Evolutionary conservation across 352 stramenopile species (phyloP).

Genomic region (Phytophthora ohioensis): DNA sequence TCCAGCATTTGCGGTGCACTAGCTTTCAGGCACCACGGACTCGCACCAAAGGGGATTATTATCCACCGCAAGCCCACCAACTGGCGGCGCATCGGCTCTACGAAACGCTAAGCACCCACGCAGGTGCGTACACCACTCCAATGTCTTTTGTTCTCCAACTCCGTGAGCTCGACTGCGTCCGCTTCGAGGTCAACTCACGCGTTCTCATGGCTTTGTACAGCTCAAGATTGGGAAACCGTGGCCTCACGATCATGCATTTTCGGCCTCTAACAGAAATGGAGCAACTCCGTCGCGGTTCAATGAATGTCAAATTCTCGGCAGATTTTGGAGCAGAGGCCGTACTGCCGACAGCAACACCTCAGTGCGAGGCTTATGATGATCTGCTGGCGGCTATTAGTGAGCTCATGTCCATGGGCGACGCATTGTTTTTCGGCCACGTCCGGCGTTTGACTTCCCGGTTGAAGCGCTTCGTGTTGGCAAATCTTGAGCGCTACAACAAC

Average conservation of each 20-base stretch:
- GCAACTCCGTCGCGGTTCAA: conserved; percentile 8
- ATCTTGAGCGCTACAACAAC: conserved; percentile 1
- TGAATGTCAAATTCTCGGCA: not conserved
- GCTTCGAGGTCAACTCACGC: not conserved
- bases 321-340: not conserved
- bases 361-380: conserved; percentile 1
- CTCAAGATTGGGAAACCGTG: not conserved
- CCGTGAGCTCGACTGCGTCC: conserved; percentile 4
- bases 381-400: not conserved
- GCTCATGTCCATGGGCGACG: not conserved
- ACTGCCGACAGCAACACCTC: not conserved
- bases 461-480: conserved; percentile 1
- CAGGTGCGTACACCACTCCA: conserved; percentile 10
- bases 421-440: not conserved
- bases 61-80: conserved; percentile 7
- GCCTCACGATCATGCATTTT: conserved; percentile 1
- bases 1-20: conserved; percentile 3
- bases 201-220: conserved; percentile 10
- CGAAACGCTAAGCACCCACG: not conserved
- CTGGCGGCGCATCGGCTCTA: conserved; percentile 5
- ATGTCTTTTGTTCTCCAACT: conserved; percentile 19
- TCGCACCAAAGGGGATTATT: conserved; percentile 10
- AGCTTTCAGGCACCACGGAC: conserved; percentile 1
- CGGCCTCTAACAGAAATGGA: not conserved
- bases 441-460: not conserved